These are phyloP conservation scores for Aspergillus olivimuriae DNA, from an alignment of 495 filamentous ascomycete genomes.

Conservation along the genomic window DNA sequence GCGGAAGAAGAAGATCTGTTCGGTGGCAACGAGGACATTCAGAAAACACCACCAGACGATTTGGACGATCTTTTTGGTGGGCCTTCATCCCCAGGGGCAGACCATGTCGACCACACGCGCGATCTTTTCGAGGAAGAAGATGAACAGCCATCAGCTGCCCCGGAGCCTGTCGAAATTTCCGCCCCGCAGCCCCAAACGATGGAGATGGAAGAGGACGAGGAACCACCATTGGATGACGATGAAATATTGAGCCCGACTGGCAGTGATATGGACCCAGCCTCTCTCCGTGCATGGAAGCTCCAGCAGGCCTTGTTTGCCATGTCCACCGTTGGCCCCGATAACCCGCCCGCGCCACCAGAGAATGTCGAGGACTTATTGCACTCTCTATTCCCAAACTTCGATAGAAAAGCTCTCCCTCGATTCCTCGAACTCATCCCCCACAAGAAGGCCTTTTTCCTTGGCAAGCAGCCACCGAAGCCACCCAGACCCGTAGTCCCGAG, in stretches of 20 bases:
- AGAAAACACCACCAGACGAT: slow-evolving; percentile 29
- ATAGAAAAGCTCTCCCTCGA: slow-evolving; percentile 53
- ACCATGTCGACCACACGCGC: slow-evolving; percentile 35
- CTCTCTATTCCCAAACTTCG: slow-evolving; percentile 63
- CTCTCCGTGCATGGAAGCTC: slow-evolving; percentile 43
- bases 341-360: slow-evolving; percentile 52
- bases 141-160: slow-evolving; percentile 23
- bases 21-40: slow-evolving; percentile 31
- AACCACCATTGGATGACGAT: slow-evolving; percentile 22
- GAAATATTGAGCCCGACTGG: slow-evolving; percentile 20
- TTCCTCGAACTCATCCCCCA: slow-evolving; percentile 71
- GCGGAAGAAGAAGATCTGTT: slow-evolving; percentile 51
- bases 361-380: slow-evolving; percentile 62
- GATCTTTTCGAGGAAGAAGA: slow-evolving; percentile 34
- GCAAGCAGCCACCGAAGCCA: slow-evolving; percentile 61
- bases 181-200: slow-evolving; percentile 25
- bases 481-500: slow-evolving; percentile 78
- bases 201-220: slow-evolving; percentile 32
- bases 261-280: slow-evolving; percentile 40
- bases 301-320: slow-evolving; percentile 48
- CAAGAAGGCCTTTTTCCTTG: slow-evolving; percentile 63
- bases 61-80: slow-evolving; percentile 50
- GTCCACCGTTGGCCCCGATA: slow-evolving; percentile 35
- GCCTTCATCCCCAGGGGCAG: slow-evolving; percentile 30
- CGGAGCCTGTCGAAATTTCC: slow-evolving; percentile 18